phyloP scores from a whole-genome alignment of 352 stramenopile genomes.

The Aphanomyces astaci region DNA sequence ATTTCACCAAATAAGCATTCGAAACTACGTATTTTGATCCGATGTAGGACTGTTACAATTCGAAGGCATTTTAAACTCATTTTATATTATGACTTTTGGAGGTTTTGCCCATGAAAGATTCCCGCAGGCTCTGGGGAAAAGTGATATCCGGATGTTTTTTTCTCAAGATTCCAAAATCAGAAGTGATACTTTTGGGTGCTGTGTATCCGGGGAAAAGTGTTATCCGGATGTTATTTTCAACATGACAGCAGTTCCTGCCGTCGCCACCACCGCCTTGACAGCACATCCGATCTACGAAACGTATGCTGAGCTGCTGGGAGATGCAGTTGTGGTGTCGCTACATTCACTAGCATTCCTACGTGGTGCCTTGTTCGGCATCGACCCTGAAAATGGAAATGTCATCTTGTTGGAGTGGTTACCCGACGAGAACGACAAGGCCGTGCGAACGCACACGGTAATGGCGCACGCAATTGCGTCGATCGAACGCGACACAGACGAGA shows the following conservation, averaged over 20 bases:
- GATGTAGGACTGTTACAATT: no score
- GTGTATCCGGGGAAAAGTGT: no score
- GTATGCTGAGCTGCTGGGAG: not conserved
- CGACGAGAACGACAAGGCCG: not conserved
- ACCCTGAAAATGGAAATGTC: constrained; percentile 8
- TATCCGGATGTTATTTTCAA: not conserved
- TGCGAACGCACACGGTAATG: constrained; percentile 1
- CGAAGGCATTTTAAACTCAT: not conserved
- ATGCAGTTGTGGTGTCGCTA: not conserved
- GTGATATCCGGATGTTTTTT: no score
- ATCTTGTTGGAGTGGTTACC: not conserved
- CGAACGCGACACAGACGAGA: not conserved
- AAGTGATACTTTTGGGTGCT: no score
- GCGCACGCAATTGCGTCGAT: constrained; percentile 4
- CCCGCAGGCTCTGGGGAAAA: no score
- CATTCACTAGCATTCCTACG: not conserved
- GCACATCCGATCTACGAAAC: not conserved
- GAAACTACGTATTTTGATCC: no score
- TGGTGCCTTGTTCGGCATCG: constrained; percentile 7
- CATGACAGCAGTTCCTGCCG: no score
- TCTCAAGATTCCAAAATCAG: no score
- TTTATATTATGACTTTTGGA: no score
- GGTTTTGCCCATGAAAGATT: no score
- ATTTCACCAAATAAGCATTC: no score
- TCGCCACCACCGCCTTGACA: not conserved